Evolutionary conservation across 371 early-diverging fungal genomes (phyloP).

Genomic region (Fennellomyces sp.): DNA sequence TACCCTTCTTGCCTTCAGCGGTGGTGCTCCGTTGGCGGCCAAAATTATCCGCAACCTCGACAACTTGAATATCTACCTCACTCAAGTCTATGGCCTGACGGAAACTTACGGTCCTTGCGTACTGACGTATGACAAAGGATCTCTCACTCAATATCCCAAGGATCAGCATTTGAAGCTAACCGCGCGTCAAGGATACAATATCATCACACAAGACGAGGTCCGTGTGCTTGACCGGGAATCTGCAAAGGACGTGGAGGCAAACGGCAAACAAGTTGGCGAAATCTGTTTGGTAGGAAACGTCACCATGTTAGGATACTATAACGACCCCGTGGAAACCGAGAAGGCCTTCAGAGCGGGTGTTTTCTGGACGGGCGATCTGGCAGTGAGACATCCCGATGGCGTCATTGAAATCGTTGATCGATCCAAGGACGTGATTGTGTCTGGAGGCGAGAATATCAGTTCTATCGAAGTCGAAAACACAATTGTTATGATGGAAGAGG

Average conservation of each 20-base stretch:
- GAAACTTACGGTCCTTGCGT: conserved; percentile 65
- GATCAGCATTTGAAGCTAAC: conserved; percentile 45
- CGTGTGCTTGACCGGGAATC: conserved; percentile 55
- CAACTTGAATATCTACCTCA: conserved; percentile 54
- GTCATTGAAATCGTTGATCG: conserved; percentile 69
- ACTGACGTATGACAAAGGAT: conserved; percentile 38
- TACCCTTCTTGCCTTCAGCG: conserved; percentile 55
- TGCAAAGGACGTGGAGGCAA: conserved; percentile 52
- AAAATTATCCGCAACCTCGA: conserved; percentile 55
- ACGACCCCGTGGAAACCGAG: conserved; percentile 63
- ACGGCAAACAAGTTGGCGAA: conserved; percentile 67
- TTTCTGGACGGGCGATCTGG: conserved; percentile 75
- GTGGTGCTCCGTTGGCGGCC: conserved; percentile 60
- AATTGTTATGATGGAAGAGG: conserved; percentile 57
- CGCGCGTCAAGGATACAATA: conserved; percentile 64
- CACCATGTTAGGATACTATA: conserved; percentile 60
- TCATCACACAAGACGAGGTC: conserved; percentile 58
- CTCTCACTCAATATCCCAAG: conserved; percentile 28
- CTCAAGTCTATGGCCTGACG: conserved; percentile 72
- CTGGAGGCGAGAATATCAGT: conserved; percentile 76
- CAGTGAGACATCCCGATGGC: conserved; percentile 69
- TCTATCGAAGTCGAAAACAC: conserved; percentile 71
- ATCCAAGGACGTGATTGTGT: conserved; percentile 75
- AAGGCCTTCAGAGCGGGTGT: conserved; percentile 64
- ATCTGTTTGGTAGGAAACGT: conserved; percentile 67